Percentiles rank a stretch among this genome's conserved stretches.
phyloP scores from a whole-genome alignment of 2,329 filamentous ascomycete genomes.

The Hymenoscyphus infarciens region DNA sequence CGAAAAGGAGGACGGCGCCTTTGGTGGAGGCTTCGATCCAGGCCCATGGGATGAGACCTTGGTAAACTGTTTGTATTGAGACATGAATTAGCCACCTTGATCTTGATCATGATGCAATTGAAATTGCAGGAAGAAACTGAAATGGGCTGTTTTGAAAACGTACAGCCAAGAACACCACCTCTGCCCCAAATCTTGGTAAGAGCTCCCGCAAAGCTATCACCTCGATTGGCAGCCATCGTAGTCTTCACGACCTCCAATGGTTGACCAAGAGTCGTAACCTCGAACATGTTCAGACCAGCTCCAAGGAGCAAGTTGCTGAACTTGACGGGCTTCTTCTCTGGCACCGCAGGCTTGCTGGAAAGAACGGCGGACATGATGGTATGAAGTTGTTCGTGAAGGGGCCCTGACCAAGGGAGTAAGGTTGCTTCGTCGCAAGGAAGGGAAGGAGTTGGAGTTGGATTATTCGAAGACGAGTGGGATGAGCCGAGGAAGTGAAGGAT shows the following conservation, averaged over 20 bases:
- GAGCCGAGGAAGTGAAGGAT: background rate
- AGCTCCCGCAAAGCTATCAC: constrained; percentile 78
- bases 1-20: constrained; percentile 97
- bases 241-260: constrained; percentile 99
- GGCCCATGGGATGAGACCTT: constrained; percentile 98
- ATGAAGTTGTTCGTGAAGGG: constrained; percentile 54
- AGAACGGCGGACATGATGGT: constrained; percentile 60
- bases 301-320: constrained; percentile 89
- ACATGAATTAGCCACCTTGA: background rate
- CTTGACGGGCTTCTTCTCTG: constrained; percentile 99
- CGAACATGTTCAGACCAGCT: constrained; percentile 37
- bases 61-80: constrained; percentile 68
- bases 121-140: background rate
- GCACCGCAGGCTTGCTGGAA: constrained; percentile 50
- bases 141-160: constrained; percentile 42
- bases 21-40: constrained; percentile 99
- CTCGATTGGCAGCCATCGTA: constrained; percentile 96
- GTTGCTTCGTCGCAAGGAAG: constrained; percentile 73
- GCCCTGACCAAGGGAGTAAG: constrained; percentile 98
- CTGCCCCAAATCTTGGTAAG: constrained; percentile 87
- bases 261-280: constrained; percentile 61
- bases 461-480: constrained; percentile 6
- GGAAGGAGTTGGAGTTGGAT: background rate
- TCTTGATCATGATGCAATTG: background rate
- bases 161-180: constrained; percentile 91